These are phyloP conservation scores for Malus domestica DNA, from an alignment of 306 rosid genomes.

Conservation along the genomic window ASM211411v1 NC_041801.1:43458001-43458500, in stretches of 20 bases:
- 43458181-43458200: neutral
- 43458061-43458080: neutral
- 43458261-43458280: neutral
- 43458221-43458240: neutral
- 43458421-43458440: neutral
- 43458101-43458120: neutral
- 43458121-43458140: neutral
- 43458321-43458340: neutral
- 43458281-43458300: neutral
- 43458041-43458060: neutral
- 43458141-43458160: neutral
- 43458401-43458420: neutral
- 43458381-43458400: neutral
- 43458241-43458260: neutral
- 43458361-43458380: neutral
- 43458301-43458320: neutral
- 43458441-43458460: neutral
- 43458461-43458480: neutral
- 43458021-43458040: neutral
- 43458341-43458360: neutral
- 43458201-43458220: neutral
- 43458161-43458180: neutral
- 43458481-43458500: neutral
- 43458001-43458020: neutral
- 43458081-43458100: neutral